Conservation (phyloP, 129 eudicot species). For the Centrapalus pauciflorus region DNA sequence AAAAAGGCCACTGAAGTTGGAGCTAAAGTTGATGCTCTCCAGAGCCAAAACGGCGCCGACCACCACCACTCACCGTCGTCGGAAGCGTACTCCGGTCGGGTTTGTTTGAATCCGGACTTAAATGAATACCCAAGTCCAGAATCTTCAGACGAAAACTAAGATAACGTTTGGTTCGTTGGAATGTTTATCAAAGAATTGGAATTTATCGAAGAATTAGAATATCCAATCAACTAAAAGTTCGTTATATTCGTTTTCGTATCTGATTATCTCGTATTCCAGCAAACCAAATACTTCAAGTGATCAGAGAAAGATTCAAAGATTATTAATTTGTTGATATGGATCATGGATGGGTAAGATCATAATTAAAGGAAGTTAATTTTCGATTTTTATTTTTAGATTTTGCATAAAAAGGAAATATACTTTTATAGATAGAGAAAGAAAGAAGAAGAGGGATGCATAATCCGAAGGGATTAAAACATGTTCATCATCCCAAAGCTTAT, state of each 20-base stretch:
- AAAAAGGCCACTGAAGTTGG: conserved; percentile 89
- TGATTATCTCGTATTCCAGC: too few relatives aligned
- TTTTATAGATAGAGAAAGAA: conserved; percentile 7
- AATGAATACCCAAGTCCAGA: conserved; percentile 81
- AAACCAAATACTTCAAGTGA: too few relatives aligned
- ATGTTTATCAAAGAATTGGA: too few relatives aligned
- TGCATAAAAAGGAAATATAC: background rate
- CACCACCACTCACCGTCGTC: background rate
- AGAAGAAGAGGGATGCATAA: conserved; percentile 14
- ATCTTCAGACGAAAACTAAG: conserved; percentile 43
- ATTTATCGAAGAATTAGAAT: too few relatives aligned
- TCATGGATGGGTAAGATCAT: too few relatives aligned
- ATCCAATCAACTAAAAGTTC: too few relatives aligned
- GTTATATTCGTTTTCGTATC: too few relatives aligned
- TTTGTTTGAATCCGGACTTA: conserved; percentile 53
- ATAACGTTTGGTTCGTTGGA: too few relatives aligned
- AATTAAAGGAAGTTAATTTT: background rate
- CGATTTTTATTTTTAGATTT: background rate
- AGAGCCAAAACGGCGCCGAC: conserved; percentile 12
- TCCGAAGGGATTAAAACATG: conserved; percentile 32
- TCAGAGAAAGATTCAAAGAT: background rate
- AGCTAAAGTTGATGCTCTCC: conserved; percentile 80
- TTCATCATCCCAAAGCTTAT: conserved; percentile 5
- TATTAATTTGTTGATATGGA: conserved; percentile 7
- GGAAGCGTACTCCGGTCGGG: conserved; percentile 34